Evolutionary conservation across 306 rosid genomes (phyloP).

Genomic region (Quercus aquifolioides): DNA sequence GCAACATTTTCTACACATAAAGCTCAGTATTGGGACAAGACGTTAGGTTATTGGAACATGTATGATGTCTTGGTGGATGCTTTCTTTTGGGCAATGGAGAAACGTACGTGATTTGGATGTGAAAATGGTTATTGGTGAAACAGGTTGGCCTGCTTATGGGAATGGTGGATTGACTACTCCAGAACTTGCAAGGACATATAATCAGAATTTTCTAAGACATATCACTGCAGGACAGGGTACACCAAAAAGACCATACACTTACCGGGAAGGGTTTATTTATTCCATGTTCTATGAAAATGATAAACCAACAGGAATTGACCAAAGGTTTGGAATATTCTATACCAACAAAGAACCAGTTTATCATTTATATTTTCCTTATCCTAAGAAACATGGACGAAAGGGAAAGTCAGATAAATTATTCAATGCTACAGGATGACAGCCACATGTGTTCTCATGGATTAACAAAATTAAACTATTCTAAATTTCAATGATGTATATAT

Average conservation of each 20-base stretch:
- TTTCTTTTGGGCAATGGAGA: conserved; percentile 27
- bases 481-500: too few species aligned
- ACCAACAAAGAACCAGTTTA: too few species aligned
- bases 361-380: too few species aligned
- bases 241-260: conserved; percentile 19
- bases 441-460: too few species aligned
- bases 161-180: conserved; percentile 12
- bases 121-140: conserved; percentile 24
- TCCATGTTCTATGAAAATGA: conserved; percentile 36
- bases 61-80: conserved; percentile 37
- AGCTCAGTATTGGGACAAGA: neutral
- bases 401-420: too few species aligned
- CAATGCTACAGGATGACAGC: too few species aligned
- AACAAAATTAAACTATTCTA: too few species aligned
- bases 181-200: conserved; percentile 21
- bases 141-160: conserved; percentile 45
- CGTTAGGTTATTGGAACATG: neutral
- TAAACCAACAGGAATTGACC: too few species aligned
- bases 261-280: conserved; percentile 33
- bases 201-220: conserved; percentile 12
- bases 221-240: conserved; percentile 25
- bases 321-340: too few species aligned
- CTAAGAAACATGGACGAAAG: too few species aligned
- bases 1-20: neutral
- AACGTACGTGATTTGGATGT: neutral